Evolutionary conservation across 768 basidiomycete species (phyloP).

Genomic region (Phlebiopsis gigantea): DNA sequence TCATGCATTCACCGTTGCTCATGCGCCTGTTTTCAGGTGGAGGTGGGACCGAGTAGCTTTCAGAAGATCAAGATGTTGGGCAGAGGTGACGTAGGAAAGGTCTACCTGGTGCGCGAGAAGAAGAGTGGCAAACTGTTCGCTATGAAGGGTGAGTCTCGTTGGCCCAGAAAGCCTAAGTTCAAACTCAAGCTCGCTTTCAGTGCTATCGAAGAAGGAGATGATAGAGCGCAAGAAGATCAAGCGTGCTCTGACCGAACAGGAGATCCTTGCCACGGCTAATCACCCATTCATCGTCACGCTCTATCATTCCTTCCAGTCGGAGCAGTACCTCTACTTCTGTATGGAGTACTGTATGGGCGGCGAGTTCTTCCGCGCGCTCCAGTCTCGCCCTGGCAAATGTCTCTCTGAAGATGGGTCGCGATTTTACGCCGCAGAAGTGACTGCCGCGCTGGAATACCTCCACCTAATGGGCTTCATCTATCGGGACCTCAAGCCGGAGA

Average conservation of each 20-base stretch:
- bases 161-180: constrained; percentile 9
- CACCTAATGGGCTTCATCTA: constrained; percentile 99
- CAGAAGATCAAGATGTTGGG: constrained; percentile 97
- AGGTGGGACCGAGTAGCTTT: constrained; percentile 92
- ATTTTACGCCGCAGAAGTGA: constrained; percentile 98
- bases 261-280: constrained; percentile 96
- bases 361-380: constrained; percentile 97
- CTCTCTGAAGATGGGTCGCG: constrained; percentile 91
- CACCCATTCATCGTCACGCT: constrained; percentile 99
- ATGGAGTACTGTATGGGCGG: constrained; percentile 99
- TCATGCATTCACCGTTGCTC: not conserved
- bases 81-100: constrained; percentile 97
- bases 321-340: constrained; percentile 97
- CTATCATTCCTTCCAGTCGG: constrained; percentile 98
- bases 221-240: constrained; percentile 99
- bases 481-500: constrained; percentile 98
- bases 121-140: constrained; percentile 94
- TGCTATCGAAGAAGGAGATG: constrained; percentile 99
- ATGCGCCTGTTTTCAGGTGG: constrained; percentile 49
- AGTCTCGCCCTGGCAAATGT: constrained; percentile 95
- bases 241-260: constrained; percentile 95
- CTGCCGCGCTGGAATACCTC: constrained; percentile 94
- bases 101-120: constrained; percentile 97
- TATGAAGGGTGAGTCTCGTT: constrained; percentile 84
- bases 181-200: constrained; percentile 35